A percentile compares a stretch with the other conserved stretches of the same genome.
These are phyloP conservation scores for Geum urbanum DNA, from an alignment of 306 rosid species.

Conservation along the genomic window DNA sequence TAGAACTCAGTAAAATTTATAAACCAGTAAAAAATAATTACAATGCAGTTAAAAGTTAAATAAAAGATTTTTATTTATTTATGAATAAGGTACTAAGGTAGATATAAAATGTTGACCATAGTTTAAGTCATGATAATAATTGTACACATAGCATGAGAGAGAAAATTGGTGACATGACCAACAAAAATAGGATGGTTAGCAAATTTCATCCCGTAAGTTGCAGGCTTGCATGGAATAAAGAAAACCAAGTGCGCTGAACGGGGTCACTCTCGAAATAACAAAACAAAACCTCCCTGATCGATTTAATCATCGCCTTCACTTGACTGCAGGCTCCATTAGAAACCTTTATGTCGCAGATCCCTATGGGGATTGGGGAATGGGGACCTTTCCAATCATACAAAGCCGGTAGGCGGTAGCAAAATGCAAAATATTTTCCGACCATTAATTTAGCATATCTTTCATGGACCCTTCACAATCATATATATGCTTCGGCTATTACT, in stretches of 20 bases:
- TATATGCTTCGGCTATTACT: no score
- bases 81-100: no score
- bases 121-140: no score
- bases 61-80: no score
- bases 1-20: no score
- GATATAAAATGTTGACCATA: no score
- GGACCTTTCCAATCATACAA: constrained; percentile 23
- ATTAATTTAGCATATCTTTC: constrained; percentile 19
- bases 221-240: constrained; percentile 14
- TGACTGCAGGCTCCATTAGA: constrained; percentile 4
- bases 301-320: neutral
- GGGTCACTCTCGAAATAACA: constrained; percentile 6
- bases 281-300: neutral
- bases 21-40: no score
- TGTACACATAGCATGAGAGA: no score
- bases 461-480: constrained; percentile 12
- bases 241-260: constrained; percentile 31
- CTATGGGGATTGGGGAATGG: neutral
- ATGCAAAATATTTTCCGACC: neutral
- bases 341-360: constrained; percentile 1
- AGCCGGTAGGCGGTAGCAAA: neutral
- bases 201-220: neutral
- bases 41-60: no score
- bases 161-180: no score
- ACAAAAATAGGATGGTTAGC: no score